Evolutionary conservation across 257 asterid species (phyloP).

Genomic region (Haberlea rhodopensis): DNA sequence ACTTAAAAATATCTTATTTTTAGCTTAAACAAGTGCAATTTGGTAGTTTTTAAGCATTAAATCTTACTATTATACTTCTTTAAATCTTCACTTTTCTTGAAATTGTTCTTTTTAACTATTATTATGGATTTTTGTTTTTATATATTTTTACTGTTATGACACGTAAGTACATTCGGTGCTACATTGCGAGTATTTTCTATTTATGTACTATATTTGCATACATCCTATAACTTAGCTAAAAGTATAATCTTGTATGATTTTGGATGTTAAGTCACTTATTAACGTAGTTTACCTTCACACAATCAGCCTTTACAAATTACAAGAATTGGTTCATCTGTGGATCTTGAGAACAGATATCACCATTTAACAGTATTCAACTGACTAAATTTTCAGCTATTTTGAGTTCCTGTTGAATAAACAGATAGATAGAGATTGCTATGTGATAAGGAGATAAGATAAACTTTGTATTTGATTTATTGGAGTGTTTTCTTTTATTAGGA

Average conservation of each 20-base stretch:
- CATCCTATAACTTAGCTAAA: conserved; percentile 20
- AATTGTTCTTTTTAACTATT: conserved; percentile 30
- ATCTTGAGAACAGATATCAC: conserved; percentile 12
- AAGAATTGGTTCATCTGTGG: conserved; percentile 26
- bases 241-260: conserved; percentile 24
- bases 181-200: conserved; percentile 13
- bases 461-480: no score
- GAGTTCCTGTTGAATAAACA: conserved; percentile 19
- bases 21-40: conserved; percentile 46
- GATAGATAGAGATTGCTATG: no score
- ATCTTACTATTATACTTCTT: conserved; percentile 36
- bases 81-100: conserved; percentile 43
- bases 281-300: conserved; percentile 22
- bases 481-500: no score
- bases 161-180: conserved; percentile 26
- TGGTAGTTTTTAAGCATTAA: conserved; percentile 35
- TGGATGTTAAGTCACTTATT: conserved; percentile 19
- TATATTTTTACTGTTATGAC: conserved; percentile 39
- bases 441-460: no score
- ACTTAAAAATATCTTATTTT: conserved; percentile 34
- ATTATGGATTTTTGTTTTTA: conserved; percentile 31
- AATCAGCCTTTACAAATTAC: conserved; percentile 11
- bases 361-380: conserved; percentile 19
- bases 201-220: conserved; percentile 11
- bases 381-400: conserved; percentile 18